phyloP scores from a whole-genome alignment of 805 yeast genomes.

The Metschnikowia arizonensis region DNA sequence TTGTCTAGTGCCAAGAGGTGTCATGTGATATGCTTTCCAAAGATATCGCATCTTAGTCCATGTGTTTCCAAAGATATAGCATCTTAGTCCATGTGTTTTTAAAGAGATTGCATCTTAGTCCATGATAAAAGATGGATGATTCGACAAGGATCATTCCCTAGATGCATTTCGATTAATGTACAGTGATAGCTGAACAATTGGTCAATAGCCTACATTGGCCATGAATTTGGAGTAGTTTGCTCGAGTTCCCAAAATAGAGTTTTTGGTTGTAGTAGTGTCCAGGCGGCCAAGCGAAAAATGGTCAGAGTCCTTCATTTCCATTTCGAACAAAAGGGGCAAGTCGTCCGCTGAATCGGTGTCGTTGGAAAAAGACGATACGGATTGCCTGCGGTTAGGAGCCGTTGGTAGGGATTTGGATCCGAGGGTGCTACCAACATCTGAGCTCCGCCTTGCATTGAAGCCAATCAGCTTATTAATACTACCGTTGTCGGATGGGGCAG shows the following conservation, averaged over 20 bases:
- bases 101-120: too few relatives aligned
- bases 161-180: too few relatives aligned
- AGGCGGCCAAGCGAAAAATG: constrained; percentile 20
- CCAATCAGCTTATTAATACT: too few relatives aligned
- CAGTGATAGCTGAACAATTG: background rate
- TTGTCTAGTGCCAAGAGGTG: too few relatives aligned
- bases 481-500: background rate
- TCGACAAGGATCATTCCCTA: too few relatives aligned
- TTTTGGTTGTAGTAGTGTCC: constrained; percentile 30
- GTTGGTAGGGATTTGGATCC: background rate
- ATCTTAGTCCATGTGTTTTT: too few relatives aligned
- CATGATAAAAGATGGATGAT: too few relatives aligned
- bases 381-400: background rate
- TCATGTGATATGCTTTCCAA: too few relatives aligned
- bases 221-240: constrained; percentile 36
- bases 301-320: constrained; percentile 22
- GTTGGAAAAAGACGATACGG: background rate
- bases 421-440: background rate
- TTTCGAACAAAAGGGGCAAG: constrained; percentile 36
- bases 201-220: constrained; percentile 23
- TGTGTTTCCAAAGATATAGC: too few relatives aligned
- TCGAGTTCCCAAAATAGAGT: constrained; percentile 38
- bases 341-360: constrained; percentile 19
- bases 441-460: background rate
- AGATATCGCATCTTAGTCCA: too few relatives aligned